Base-by-base conservation (phyloP, 768 basidiomycete species). In the Suillus cothurnatus region DNA sequence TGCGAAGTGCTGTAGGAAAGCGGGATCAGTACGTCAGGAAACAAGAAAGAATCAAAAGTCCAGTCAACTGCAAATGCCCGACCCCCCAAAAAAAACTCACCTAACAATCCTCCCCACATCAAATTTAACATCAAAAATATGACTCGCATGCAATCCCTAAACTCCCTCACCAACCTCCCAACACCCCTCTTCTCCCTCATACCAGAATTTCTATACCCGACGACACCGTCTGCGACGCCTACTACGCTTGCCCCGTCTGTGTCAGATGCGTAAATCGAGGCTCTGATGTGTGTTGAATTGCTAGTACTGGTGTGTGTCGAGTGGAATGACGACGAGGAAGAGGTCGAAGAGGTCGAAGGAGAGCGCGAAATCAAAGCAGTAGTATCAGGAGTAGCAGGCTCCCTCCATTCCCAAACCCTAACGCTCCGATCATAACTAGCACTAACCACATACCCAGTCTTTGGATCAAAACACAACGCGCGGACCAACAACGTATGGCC, bases 81-180 rank as follows among this genome's bases (percentile, higher is more conserved):
- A n/a, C n/a, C n/a, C n/a, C n/a, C n/a, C n/a, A 55, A 32, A 59
- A 57, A 49, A 47, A 53, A 77, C 87, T 43, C 70, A 91, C 93
- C 91, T 94, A 64, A 95, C 89, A 62, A 97, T 93, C 72, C 88
- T 83, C 64, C 86, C 79, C 32, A 84, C 85, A 73, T 95, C 91
- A 72, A 97, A 95, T 76, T 90, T 91, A 72, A 97, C 93, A 74
- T 96, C 95, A 73, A 97, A 96, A 43, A 97, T 95, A 74, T 95
- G 90, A 73, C 93, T 93, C 9, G 85, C 80, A 71, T 96, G 93
- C 34, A 83, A 41, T 86, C 82, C 69, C 83, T 85, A 77, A 93
- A 93, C 70, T 92, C 86, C 52, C 89, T 83, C 32, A 94, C 78
- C 67, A 90, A 64, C 38, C 73, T 68, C n/a, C 75, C 75, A 21